These are phyloP conservation scores for Saccharomyces mikatae DNA, from an alignment of 805 yeast genomes.

Conservation along the genomic window DNA sequence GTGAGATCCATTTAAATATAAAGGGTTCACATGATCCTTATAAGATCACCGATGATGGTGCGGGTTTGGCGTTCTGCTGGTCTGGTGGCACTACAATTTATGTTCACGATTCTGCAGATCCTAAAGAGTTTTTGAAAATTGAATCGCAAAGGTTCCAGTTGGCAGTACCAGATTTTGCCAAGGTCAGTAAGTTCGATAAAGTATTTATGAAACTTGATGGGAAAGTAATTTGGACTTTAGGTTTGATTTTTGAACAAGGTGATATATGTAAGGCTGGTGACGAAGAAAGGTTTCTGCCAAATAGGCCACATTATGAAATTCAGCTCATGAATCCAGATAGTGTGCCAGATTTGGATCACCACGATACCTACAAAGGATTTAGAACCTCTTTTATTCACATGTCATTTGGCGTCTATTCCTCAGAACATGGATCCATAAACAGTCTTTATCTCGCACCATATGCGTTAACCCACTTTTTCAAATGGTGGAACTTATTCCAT, in stretches of 20 bases:
- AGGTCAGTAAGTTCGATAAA: constrained; percentile 33
- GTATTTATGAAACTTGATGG: constrained; percentile 56
- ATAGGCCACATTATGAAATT: constrained; percentile 58
- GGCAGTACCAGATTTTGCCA: constrained; percentile 42
- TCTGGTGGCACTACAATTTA: constrained; percentile 42
- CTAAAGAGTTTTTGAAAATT: constrained; percentile 44
- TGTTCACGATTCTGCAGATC: constrained; percentile 43
- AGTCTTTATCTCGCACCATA: constrained; percentile 66
- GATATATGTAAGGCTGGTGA: constrained; percentile 30
- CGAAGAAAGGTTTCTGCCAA: constrained; percentile 39
- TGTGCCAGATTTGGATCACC: constrained; percentile 33
- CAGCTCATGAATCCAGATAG: constrained; percentile 49
- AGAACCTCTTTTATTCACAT: constrained; percentile 58
- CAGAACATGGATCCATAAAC: constrained; percentile 41
- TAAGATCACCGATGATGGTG: constrained; percentile 44
- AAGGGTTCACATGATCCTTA: constrained; percentile 57
- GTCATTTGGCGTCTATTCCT: constrained; percentile 35
- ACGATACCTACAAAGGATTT: constrained; percentile 55
- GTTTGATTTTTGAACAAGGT: constrained; percentile 65
- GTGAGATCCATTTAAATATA: constrained; percentile 53
- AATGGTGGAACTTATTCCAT: constrained; percentile 77
- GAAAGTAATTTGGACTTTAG: constrained; percentile 68
- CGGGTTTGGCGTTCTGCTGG: constrained; percentile 65
- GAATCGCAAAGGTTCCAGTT: constrained; percentile 50
- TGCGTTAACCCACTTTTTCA: constrained; percentile 56